Base-by-base conservation (phyloP, 345 rosid species). In the Acer saccharum region DNA sequence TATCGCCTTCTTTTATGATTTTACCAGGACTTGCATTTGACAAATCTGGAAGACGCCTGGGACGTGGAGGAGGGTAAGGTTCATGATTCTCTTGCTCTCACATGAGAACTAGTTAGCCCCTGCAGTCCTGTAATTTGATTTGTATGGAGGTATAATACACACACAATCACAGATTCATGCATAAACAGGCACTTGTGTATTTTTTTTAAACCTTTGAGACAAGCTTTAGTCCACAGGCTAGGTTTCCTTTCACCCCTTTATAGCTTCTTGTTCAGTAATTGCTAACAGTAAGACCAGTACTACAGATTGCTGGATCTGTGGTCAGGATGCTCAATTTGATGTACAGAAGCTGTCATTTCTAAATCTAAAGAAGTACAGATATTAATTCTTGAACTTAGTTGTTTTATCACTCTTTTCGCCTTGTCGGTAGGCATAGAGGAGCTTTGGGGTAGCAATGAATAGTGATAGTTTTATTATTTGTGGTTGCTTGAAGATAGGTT, bases 61-160 rank as follows among this genome's bases (percentile, higher is more conserved):
- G 98, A 72, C 99, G 98, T 79, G 99, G 98, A 43, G 97, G 98
- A 79, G 99, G 99, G 99, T 95, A 81, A 54, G 73, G 79, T 84
- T 83, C 71, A 7, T 44, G 20, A 18, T 39, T 48, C n/a, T 35
- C 12, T 21, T 71, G 39, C 13, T 35, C 14, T 46, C n/a, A 6
- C 14, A 6, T 35, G n/a, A 35, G 27, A 66, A 7, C 62, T 32
- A 2, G 68, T 39, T 50, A 75, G 20, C 48, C 16, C 50, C 23
- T 67, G 20, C 29, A 62, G 43, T 27, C 18, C 21, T 68, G 35
- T 68, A 46, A 72, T 54, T 16, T 61, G 20, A 69, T 55, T 16
- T 72, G 16, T 52, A 50, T 65, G 17, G 76, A 29, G 68, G 44
- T 18, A 46, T 52, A n/a, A 10, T 7, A 12, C 58, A 11, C 32